A percentile compares a stretch with the other conserved stretches of the same genome.
These are phyloP conservation scores for Boletus rubroflammeus DNA, from an alignment of 768 basidiomycete species.

Conservation along the genomic window DNA sequence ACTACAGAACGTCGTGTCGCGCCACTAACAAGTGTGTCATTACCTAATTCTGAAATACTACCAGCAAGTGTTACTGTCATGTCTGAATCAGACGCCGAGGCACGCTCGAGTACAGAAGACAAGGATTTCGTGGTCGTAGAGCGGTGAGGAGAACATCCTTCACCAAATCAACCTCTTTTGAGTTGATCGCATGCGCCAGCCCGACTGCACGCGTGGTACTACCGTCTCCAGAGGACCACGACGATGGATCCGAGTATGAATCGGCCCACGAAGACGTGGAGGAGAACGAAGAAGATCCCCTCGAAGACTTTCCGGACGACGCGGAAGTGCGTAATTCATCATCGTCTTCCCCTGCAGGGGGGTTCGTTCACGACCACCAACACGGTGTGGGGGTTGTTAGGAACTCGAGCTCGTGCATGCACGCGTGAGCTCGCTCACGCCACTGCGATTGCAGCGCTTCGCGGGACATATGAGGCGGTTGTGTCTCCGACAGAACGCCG, in stretches of 20 bases:
- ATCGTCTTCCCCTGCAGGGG: background rate
- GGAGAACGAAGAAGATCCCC: slow-evolving; percentile 59
- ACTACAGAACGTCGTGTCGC: background rate
- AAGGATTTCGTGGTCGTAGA: slow-evolving; percentile 23
- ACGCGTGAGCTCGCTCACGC: slow-evolving; percentile 63
- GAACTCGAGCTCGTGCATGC: slow-evolving; percentile 85
- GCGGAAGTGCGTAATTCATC: slow-evolving; percentile 57
- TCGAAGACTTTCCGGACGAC: slow-evolving; percentile 79
- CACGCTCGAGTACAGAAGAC: slow-evolving; percentile 13
- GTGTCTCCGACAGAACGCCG: slow-evolving; percentile 84
- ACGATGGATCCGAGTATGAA: slow-evolving; percentile 35
- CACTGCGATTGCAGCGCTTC: slow-evolving; percentile 73
- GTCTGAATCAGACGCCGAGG: slow-evolving; percentile 18
- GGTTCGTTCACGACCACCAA: background rate
- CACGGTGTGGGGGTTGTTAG: slow-evolving; percentile 35
- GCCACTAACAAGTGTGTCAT: background rate
- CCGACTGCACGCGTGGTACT: slow-evolving; percentile 46
- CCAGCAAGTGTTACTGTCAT: slow-evolving; percentile 9
- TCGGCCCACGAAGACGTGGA: slow-evolving; percentile 39
- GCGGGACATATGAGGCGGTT: slow-evolving; percentile 62
- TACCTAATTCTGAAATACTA: slow-evolving; percentile 10
- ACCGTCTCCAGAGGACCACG: slow-evolving; percentile 33
- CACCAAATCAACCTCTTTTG: background rate
- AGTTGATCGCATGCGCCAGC: slow-evolving; percentile 15
- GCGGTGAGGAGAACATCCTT: slow-evolving; percentile 15